Evolutionary conservation across 23 red algal species (phyloP), one percentile per base, ranked within the genome.

Genomic region (Gracilaria caudata): DNA sequence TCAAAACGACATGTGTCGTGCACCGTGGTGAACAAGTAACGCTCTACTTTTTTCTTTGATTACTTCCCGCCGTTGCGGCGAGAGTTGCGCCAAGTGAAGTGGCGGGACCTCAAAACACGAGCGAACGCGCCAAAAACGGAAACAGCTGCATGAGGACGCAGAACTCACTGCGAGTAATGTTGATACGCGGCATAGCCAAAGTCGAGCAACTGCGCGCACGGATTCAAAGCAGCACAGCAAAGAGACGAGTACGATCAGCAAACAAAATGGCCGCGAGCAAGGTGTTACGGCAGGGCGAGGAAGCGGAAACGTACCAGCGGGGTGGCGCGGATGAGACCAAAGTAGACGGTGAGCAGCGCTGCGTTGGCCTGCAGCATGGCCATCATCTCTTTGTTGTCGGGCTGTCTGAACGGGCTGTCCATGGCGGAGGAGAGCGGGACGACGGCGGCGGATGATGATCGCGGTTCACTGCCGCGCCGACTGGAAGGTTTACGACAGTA

Each of bases 101-200:
- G 49, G 49, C 49, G 49, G 49, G 8, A 53, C 12, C 49, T 9
- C 49, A 17, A 9, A 2, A 16, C 5, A 16, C 13, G 49, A 53
- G 12, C 13, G 49, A 8, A 17, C 49, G 13, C 5, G 8, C 49
- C 14, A 20, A 23, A 60, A 60, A 12, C 21, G 57, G 23, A 60
- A 60, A 60, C 57, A 28, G 57, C 57, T 6, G 2, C 57, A 17
- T 29, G 57, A 12, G 2, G 57, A 28, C 21, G 4, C 57, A 17
- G 9, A 57, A 45, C 24, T 61, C 30, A 81, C 44, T 79, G n/a
- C 10, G 58, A 81, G 51, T 23, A 81, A 24, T 46, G 77, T 38
- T 59, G 39, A 29, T 63, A 81, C n/a, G 58, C 77, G 39, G 77
- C 77, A 38, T 81, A 64, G 29, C 77, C 77, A 59, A 81, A 81